Evolutionary conservation across 331 rosid species (phyloP), one percentile per base, ranked within the genome.

Genomic region (Ulmus americana): DNA sequence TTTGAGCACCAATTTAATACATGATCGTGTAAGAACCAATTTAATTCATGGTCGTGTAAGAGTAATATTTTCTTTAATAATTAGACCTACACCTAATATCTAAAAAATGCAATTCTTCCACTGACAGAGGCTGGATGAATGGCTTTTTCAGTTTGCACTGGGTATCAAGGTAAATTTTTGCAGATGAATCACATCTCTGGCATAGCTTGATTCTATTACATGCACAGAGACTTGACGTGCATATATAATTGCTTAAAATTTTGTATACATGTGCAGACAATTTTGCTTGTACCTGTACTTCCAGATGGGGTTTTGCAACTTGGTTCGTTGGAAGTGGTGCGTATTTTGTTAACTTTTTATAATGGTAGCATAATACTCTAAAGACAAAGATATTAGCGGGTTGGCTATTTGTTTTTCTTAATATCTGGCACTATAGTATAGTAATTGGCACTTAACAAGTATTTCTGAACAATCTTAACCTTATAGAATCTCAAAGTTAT

Each of bases 241-340:
- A 65, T 63, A 10, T 60, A 11, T 67, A 18, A 13, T 13, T 13
- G 1, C 70, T 63, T 62, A 56, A 50, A 44, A 2, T 14, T 39
- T 48, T 72, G 9, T 45, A 10, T 56, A 50, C 16, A 35, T 54
- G 45, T 54, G 76, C 89, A 92, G 98, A 92, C 98, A 47, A 85
- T 92, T 77, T 74, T 89, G 70, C 72, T 89, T 71, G 85, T 89
- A 35, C 97, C 98, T 64, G 84, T 92, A 53, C 87, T 80, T 80
- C 91, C 98, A 6, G 72, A 70, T 51, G 97, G 98, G 58, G 97
- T 92, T 67, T 65, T 92, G 81, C 97, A 89, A 77, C 84, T 92
- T 22, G 98, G 97, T 62, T 92, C 98, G 6, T 64, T 74, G 68
- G 83, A 92, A 79, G 68, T 8, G 95, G 98, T 92, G 64, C 38